Conservation (phyloP, 345 rosid genomes). For the Angophora floribunda region DNA sequence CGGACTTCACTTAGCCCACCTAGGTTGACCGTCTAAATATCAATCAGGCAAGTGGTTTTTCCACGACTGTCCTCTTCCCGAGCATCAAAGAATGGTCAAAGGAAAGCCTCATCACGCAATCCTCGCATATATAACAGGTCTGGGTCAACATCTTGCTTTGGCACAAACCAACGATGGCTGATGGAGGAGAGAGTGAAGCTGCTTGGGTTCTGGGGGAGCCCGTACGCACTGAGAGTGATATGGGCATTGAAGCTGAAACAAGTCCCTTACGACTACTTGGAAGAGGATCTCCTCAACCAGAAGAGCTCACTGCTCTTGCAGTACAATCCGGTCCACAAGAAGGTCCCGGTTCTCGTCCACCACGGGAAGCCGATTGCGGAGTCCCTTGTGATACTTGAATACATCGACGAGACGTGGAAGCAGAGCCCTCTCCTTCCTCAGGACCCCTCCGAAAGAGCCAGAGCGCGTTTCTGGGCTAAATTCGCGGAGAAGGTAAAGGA, state of each 20-base stretch:
- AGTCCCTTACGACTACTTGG: conserved; percentile 8
- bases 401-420: conserved; percentile 14
- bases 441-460: conserved; percentile 4
- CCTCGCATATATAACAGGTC: background rate
- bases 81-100: background rate
- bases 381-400: conserved; percentile 16
- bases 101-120: background rate
- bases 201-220: conserved; percentile 18
- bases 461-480: conserved; percentile 19
- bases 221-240: conserved; percentile 2
- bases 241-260: conserved; percentile 19
- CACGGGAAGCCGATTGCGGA: conserved; percentile 9
- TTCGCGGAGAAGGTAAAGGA: conserved; percentile 15
- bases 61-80: too few relatives aligned
- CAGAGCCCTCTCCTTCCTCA: conserved; percentile 7
- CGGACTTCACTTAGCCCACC: background rate
- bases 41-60: too few relatives aligned
- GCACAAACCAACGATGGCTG: background rate
- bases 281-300: conserved; percentile 9
- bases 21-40: background rate
- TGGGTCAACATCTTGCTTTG: background rate
- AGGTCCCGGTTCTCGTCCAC: conserved; percentile 20
- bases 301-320: conserved; percentile 17
- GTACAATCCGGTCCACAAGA: conserved; percentile 13
- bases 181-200: background rate